Conservation (phyloP, 2,329 filamentous ascomycete species). For the Monosporascus ibericus region DNA sequence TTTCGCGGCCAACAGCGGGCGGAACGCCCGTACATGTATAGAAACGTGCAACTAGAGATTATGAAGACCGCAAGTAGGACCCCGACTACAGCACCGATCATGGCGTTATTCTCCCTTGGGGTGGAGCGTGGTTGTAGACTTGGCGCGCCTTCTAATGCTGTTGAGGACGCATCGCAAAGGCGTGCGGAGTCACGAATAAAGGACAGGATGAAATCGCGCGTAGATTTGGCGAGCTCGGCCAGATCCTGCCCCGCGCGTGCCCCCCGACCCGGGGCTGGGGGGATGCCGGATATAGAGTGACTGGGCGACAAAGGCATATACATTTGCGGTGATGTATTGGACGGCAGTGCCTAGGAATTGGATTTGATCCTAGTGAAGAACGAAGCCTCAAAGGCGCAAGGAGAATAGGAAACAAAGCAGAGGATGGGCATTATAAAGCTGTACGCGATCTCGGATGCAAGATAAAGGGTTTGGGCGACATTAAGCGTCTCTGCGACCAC, state of each 20-base stretch:
- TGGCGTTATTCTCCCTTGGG: constrained; percentile 30
- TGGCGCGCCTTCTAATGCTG: neutral
- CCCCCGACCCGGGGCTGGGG: neutral
- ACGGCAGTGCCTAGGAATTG: neutral
- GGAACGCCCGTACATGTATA: constrained; percentile 34
- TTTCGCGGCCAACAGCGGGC: constrained; percentile 27
- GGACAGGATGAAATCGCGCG: neutral
- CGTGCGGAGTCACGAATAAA: neutral
- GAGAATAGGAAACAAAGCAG: neutral
- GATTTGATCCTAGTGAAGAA: neutral
- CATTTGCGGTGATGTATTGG: neutral
- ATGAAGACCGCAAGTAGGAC: constrained; percentile 35
- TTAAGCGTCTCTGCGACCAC: neutral
- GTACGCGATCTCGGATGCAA: neutral
- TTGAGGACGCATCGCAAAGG: neutral
- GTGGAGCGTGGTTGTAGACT: constrained; percentile 8
- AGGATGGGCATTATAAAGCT: neutral
- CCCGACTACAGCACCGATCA: constrained; percentile 38
- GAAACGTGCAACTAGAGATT: constrained; percentile 29
- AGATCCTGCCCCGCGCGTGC: neutral
- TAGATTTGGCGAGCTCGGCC: neutral
- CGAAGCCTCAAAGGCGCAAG: neutral
- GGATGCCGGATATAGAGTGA: neutral
- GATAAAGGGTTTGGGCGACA: neutral
- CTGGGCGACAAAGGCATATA: neutral